phyloP scores from a whole-genome alignment of 768 basidiomycete genomes.

The Termitomyces sp. region DNA sequence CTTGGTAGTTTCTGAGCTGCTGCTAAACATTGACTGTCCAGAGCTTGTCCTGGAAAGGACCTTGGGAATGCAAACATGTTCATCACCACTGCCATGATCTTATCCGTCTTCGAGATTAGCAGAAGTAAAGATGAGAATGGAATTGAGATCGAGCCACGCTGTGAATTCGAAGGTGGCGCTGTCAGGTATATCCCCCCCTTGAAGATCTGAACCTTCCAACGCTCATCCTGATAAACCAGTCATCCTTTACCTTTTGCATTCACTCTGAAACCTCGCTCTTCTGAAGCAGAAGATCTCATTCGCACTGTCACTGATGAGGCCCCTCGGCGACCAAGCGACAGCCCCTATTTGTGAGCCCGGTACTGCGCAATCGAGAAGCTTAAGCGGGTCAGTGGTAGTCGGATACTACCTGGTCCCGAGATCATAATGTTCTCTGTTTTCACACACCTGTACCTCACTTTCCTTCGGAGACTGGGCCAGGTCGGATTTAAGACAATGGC shows the following conservation, averaged over 20 bases:
- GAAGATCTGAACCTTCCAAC: neutral
- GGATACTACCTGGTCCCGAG: no score
- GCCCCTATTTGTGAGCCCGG: conserved; percentile 8
- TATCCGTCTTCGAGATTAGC: conserved; percentile 26
- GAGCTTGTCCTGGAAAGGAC: conserved; percentile 29
- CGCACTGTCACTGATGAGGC: conserved; percentile 17
- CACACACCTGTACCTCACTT: no score
- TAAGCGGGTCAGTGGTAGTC: no score
- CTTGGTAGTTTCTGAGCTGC: neutral
- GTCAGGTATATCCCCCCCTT: conserved; percentile 11
- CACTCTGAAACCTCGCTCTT: conserved; percentile 21
- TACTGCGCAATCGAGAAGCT: neutral
- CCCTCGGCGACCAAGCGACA: conserved; percentile 20
- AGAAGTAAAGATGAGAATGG: conserved; percentile 23
- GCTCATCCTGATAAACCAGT: conserved; percentile 13
- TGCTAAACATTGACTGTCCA: neutral
- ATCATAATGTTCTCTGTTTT: no score
- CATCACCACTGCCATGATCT: conserved; percentile 25
- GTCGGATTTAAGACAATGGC: no score
- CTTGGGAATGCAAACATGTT: conserved; percentile 28
- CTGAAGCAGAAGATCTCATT: conserved; percentile 22
- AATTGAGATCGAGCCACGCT: conserved; percentile 30
- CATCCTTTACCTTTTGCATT: conserved; percentile 26
- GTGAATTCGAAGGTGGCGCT: conserved; percentile 24
- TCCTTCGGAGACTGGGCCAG: no score